Conservation (phyloP, 2,329 filamentous ascomycete species). For the Colletotrichum spinosum region DNA sequence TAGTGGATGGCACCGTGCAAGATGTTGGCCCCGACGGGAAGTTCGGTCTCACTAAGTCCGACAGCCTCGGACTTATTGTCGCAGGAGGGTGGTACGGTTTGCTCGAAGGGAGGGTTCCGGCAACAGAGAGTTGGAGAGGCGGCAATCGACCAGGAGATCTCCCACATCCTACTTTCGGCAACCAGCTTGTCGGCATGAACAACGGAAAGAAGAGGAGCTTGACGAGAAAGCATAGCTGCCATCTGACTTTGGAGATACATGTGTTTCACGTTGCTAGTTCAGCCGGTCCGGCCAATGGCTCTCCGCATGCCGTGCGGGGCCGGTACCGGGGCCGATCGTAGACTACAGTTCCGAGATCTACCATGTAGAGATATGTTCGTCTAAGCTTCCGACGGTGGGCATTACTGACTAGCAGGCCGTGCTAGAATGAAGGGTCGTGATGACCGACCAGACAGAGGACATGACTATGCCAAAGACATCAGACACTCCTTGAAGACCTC, state of each 20-base stretch:
- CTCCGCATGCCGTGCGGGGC: constrained; percentile 9
- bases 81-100: too few relatives aligned
- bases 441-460: too few relatives aligned
- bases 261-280: constrained; percentile 18
- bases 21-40: too few relatives aligned
- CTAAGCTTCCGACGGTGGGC: neutral
- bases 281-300: constrained; percentile 15
- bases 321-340: constrained; percentile 1
- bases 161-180: too few relatives aligned
- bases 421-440: neutral
- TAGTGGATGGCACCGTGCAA: too few relatives aligned
- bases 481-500: neutral
- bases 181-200: too few relatives aligned
- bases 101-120: too few relatives aligned
- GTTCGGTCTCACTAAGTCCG: too few relatives aligned
- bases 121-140: too few relatives aligned
- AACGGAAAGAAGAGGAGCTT: too few relatives aligned
- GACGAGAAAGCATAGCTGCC: neutral
- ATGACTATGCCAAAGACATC: neutral
- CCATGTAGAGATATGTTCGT: neutral
- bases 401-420: neutral
- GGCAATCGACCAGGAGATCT: too few relatives aligned
- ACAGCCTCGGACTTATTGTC: too few relatives aligned
- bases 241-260: constrained; percentile 21
- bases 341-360: neutral